Evolutionary conservation across 306 rosid genomes (phyloP).

Genomic region (Senna tora): DNA sequence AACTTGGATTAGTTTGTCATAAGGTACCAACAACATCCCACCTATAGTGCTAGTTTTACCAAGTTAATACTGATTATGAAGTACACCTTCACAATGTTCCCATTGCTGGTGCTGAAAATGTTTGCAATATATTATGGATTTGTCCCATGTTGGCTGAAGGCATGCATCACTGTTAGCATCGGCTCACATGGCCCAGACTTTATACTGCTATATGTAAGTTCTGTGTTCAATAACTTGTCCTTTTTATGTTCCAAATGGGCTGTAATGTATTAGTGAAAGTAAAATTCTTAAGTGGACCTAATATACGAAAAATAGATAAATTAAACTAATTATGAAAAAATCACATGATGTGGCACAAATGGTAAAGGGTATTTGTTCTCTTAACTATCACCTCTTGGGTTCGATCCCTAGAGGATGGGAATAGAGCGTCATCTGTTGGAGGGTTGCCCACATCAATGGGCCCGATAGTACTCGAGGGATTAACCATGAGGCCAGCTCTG

Average conservation of each 20-base stretch:
- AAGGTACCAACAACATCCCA: neutral
- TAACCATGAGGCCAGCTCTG: no score
- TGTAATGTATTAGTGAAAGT: slow-evolving; percentile 8
- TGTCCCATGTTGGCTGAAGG: neutral
- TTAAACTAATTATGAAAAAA: no score
- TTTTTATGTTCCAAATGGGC: neutral
- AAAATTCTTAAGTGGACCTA: no score
- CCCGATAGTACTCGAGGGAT: no score
- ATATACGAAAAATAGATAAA: no score
- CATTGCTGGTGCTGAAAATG: neutral
- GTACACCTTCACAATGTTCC: neutral
- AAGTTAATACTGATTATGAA: neutral
- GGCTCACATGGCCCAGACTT: neutral
- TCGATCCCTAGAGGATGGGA: no score
- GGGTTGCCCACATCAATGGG: no score
- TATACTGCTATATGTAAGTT: slow-evolving; percentile 3
- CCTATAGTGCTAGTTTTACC: neutral
- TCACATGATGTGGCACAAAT: no score
- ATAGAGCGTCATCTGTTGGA: no score
- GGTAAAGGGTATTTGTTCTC: no score
- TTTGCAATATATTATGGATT: neutral
- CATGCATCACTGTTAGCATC: neutral
- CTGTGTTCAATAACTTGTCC: neutral
- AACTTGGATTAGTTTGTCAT: neutral
- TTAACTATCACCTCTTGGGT: no score